These are phyloP conservation scores for Xylariaceae sp. DNA, from an alignment of 2,329 filamentous ascomycete genomes.

Conservation along the genomic window DNA sequence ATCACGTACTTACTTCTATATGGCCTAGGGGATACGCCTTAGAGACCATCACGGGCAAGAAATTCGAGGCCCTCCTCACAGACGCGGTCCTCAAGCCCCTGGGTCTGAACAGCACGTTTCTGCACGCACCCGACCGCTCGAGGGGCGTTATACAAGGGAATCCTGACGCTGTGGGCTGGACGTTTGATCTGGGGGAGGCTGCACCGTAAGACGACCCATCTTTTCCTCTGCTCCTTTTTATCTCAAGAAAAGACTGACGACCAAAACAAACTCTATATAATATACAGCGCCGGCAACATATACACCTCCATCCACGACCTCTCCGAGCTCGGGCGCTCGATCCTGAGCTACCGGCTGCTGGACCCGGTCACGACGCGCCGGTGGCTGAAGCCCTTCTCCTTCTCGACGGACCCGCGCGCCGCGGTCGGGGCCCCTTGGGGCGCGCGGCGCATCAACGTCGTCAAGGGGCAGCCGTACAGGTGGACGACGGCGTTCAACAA, in stretches of 20 bases:
- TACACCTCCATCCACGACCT: conserved; percentile 32
- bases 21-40: conserved; percentile 34
- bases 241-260: conserved; percentile 7
- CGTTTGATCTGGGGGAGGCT: conserved; percentile 26
- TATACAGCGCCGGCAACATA: conserved; percentile 31
- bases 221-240: background rate
- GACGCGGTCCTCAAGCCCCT: conserved; percentile 35
- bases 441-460: conserved; percentile 25
- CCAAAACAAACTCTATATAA: no score
- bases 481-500: conserved; percentile 39
- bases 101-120: conserved; percentile 33
- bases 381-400: conserved; percentile 37
- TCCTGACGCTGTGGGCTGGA: conserved; percentile 23
- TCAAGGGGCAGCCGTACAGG: conserved; percentile 20
- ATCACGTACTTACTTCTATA: conserved; percentile 25
- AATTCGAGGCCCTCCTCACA: conserved; percentile 31
- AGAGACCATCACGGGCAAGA: conserved; percentile 34
- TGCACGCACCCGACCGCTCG: conserved; percentile 24
- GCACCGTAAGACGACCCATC: conserved; percentile 19
- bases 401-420: conserved; percentile 35
- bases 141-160: conserved; percentile 35
- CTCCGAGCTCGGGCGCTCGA: conserved; percentile 27
- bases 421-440: conserved; percentile 36
- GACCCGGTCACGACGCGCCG: conserved; percentile 30
- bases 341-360: conserved; percentile 32